Percentiles rank a stretch among this genome's conserved stretches.
phyloP scores from a whole-genome alignment of 2,329 filamentous ascomycete genomes.

The Exophiala sideris region DNA sequence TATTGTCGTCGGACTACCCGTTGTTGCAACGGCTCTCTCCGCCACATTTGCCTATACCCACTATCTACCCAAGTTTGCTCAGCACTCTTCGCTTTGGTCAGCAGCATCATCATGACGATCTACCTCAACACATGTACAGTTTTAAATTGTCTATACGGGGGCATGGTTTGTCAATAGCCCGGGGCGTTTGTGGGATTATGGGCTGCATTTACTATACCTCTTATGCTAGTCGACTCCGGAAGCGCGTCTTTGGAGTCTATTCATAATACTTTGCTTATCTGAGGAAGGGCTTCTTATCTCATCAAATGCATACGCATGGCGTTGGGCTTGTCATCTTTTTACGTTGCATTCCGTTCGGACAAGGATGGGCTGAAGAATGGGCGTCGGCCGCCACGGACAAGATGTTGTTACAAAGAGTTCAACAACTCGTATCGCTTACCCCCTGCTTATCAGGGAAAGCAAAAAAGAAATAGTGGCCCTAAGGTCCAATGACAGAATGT shows the following conservation, averaged over 20 bases:
- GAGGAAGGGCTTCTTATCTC: no score
- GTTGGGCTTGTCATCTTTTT: no score
- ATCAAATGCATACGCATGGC: no score
- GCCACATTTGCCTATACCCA: constrained; percentile 41
- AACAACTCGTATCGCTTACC: no score
- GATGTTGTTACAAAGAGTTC: no score
- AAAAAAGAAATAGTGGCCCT: no score
- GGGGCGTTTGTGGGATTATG: no score
- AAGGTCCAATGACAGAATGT: no score
- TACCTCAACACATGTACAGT: not conserved
- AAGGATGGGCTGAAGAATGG: no score
- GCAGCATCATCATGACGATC: constrained; percentile 6
- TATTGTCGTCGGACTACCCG: constrained; percentile 47
- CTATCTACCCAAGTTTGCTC: constrained; percentile 28
- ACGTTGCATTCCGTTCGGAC: no score
- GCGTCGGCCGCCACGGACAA: no score
- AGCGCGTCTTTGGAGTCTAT: not conserved
- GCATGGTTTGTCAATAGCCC: constrained; percentile 14
- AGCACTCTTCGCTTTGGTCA: constrained; percentile 12
- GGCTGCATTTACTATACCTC: not conserved
- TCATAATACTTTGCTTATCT: not conserved
- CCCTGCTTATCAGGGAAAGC: no score
- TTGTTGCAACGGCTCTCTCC: constrained; percentile 45
- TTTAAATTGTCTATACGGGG: not conserved
- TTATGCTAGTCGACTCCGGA: not conserved